These are phyloP conservation scores for Toxoplasma gondii DNA, from an alignment of 169 alveolate genomes.

Conservation along the genomic window DNA sequence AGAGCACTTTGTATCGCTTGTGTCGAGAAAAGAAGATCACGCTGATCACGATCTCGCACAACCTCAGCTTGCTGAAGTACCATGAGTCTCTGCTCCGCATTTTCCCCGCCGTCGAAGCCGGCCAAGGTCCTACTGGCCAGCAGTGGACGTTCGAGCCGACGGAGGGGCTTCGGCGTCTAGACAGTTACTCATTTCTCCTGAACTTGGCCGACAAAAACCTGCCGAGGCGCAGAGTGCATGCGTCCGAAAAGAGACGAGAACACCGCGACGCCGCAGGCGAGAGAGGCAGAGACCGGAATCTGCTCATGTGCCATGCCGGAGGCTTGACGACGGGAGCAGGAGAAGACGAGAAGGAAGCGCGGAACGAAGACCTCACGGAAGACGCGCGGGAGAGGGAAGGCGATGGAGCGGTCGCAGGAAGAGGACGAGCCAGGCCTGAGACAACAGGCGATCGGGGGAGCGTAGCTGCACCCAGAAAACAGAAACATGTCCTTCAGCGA, in stretches of 20 bases:
- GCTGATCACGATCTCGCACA: conserved; percentile 86
- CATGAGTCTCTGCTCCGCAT: conserved; percentile 83
- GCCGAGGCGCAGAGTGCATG: neutral
- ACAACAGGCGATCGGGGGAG: neutral
- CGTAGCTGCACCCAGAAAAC: neutral
- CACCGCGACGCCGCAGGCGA: neutral
- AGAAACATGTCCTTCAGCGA: no score
- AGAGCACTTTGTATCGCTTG: conserved; percentile 79
- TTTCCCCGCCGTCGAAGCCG: neutral
- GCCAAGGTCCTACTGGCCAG: neutral
- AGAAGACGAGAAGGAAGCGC: neutral
- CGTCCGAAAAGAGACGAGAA: neutral
- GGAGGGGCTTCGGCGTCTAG: conserved; percentile 3
- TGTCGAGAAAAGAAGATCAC: conserved; percentile 79
- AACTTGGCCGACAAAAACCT: neutral
- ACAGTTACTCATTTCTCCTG: conserved; percentile 28
- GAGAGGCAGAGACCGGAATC: neutral
- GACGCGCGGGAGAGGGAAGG: neutral
- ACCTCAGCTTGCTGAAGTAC: conserved; percentile 81
- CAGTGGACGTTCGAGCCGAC: conserved; percentile 19
- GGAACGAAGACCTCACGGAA: neutral
- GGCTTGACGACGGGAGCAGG: neutral
- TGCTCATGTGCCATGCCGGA: neutral
- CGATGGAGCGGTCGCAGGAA: neutral
- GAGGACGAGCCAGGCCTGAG: neutral